A percentile compares a stretch with the other conserved stretches of the same genome.
Evolutionary conservation across 768 basidiomycete species (phyloP).

Genomic region (Artomyces pyxidatus): DNA sequence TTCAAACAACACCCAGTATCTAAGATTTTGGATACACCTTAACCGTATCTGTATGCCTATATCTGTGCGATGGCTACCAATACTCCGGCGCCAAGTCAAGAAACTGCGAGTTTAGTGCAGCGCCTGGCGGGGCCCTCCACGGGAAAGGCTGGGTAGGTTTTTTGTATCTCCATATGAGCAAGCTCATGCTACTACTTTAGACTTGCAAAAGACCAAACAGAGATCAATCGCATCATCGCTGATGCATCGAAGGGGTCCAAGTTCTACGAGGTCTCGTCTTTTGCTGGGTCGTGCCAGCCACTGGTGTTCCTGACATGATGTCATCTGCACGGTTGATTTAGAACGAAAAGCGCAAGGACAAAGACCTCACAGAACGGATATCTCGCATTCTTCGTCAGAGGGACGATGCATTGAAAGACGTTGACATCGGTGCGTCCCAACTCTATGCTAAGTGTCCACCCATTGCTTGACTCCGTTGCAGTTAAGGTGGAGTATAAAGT

Average conservation of each 20-base stretch:
- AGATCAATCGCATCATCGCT: constrained; percentile 83
- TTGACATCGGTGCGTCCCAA: constrained; percentile 45
- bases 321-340: constrained; percentile 22
- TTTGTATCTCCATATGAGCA: not conserved
- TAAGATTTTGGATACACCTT: no score
- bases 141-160: constrained; percentile 75
- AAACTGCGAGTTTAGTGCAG: constrained; percentile 61
- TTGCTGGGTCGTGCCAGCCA: not conserved
- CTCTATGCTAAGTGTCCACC: not conserved
- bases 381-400: constrained; percentile 55
- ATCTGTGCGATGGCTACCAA: no score
- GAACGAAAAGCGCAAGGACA: constrained; percentile 90
- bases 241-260: constrained; percentile 91
- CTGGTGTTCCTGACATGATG: not conserved
- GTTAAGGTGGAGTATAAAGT: constrained; percentile 55
- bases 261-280: constrained; percentile 60
- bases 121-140: constrained; percentile 85
- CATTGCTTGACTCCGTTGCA: constrained; percentile 18
- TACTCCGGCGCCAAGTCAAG: constrained; percentile 40
- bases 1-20: no score
- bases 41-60: no score
- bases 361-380: constrained; percentile 74
- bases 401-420: constrained; percentile 47
- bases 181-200: constrained; percentile 25
- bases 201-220: constrained; percentile 68